Percentiles rank a stretch among this genome's conserved stretches.
These are phyloP conservation scores for Blastomyces silverae DNA, from an alignment of 2,329 filamentous ascomycete genomes.

Conservation along the genomic window DNA sequence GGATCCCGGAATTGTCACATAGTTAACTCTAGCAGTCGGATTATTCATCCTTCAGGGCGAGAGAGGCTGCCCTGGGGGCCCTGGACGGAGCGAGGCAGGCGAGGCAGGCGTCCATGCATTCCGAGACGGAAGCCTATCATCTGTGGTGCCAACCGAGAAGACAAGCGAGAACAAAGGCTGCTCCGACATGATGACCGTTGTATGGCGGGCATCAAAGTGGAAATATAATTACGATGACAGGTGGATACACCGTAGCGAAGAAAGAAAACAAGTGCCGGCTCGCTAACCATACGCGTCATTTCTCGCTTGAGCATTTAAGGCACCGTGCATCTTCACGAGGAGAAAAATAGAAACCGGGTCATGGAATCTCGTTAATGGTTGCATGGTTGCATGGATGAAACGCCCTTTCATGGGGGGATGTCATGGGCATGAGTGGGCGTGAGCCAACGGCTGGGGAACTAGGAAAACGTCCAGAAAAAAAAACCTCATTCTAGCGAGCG, in stretches of 20 bases:
- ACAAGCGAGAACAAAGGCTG: conserved; percentile 9
- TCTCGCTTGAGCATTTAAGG: background rate
- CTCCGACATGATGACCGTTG: background rate
- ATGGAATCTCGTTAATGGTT: background rate
- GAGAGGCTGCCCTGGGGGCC: background rate
- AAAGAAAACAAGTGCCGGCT: background rate
- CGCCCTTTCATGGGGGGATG: background rate
- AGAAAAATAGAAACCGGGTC: background rate
- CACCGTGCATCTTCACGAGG: background rate
- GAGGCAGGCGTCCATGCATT: background rate
- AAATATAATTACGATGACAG: background rate
- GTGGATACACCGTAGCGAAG: conserved; percentile 1
- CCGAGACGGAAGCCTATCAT: conserved; percentile 2
- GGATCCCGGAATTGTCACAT: background rate
- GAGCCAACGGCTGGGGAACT: background rate
- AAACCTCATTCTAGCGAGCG: background rate
- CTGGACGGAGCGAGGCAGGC: background rate
- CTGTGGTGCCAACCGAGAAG: conserved; percentile 6
- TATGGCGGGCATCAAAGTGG: background rate
- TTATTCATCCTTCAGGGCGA: background rate
- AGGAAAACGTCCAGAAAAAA: background rate
- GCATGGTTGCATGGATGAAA: background rate
- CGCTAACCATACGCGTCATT: conserved; percentile 4
- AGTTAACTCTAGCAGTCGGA: background rate
- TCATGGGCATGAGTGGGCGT: background rate